Percentiles rank a stretch among this genome's conserved stretches.
Evolutionary conservation across 2,329 filamentous ascomycete species (phyloP).

Genomic region (Beauveria brongniartii): DNA sequence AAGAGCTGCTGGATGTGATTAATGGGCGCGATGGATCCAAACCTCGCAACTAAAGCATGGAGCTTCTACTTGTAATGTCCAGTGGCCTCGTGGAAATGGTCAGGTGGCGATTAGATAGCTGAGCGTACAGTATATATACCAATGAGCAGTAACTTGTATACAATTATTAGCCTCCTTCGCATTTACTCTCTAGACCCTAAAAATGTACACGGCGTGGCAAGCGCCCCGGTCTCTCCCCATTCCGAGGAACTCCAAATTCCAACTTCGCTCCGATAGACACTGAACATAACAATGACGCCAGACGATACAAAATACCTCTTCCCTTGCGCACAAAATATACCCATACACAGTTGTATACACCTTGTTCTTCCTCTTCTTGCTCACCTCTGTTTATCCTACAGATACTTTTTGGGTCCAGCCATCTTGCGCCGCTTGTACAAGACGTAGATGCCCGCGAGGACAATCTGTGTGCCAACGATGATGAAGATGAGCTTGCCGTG

Average conservation of each 20-base stretch:
- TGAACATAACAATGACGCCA: not conserved
- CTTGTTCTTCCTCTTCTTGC: not conserved
- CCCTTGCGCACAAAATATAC: not conserved
- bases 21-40: conserved; percentile 24
- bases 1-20: conserved; percentile 59
- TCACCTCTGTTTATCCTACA: conserved; percentile 38
- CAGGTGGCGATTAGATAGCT: not conserved
- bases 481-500: conserved; percentile 55
- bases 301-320: not conserved
- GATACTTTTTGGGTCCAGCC: conserved; percentile 82
- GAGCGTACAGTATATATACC: not conserved
- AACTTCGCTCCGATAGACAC: not conserved
- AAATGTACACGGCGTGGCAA: not conserved
- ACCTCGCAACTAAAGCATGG: not conserved
- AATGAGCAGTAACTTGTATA: not conserved
- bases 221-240: not conserved
- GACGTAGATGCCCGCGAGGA: conserved; percentile 61
- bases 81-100: not conserved
- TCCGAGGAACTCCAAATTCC: not conserved
- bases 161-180: not conserved
- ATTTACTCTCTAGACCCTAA: not conserved
- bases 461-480: conserved; percentile 65
- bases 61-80: not conserved
- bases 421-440: conserved; percentile 72
- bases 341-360: not conserved